Evolutionary conservation across 2,329 filamentous ascomycete species (phyloP).

Genomic region (Colletotrichum sp.): DNA sequence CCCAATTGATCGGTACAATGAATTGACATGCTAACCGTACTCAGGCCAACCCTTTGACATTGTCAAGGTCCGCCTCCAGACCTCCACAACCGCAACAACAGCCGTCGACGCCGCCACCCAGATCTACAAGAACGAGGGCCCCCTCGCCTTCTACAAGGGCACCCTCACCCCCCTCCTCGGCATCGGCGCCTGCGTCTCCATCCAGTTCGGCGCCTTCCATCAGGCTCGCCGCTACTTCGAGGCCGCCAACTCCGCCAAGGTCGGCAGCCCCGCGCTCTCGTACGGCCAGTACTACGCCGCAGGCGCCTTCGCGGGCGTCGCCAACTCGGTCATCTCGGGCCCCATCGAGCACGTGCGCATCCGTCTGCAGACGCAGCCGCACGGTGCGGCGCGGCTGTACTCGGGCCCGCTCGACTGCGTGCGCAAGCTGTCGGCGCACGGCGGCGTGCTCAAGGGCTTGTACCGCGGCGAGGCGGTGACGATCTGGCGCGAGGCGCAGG

Average conservation of each 20-base stretch:
- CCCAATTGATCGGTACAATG: neutral
- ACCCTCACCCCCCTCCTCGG: slow-evolving; percentile 93
- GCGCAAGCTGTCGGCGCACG: slow-evolving; percentile 74
- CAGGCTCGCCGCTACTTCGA: slow-evolving; percentile 88
- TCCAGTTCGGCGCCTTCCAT: slow-evolving; percentile 98
- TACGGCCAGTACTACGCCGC: slow-evolving; percentile 90
- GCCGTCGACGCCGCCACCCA: slow-evolving; percentile 81
- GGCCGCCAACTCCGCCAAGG: slow-evolving; percentile 68
- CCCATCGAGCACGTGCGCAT: slow-evolving; percentile 98
- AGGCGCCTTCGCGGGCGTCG: slow-evolving; percentile 89
- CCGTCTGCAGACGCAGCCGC: slow-evolving; percentile 93
- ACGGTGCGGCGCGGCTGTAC: slow-evolving; percentile 81
- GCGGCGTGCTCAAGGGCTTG: slow-evolving; percentile 73
- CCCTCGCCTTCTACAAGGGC: slow-evolving; percentile 96
- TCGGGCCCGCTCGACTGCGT: slow-evolving; percentile 88
- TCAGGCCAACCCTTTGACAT: slow-evolving; percentile 82
- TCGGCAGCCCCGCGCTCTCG: slow-evolving; percentile 62
- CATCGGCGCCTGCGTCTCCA: slow-evolving; percentile 96
- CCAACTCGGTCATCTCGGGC: slow-evolving; percentile 86
- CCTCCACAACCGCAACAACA: slow-evolving; percentile 78
- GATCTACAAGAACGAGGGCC: slow-evolving; percentile 88
- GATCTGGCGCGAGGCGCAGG: slow-evolving; percentile 85
- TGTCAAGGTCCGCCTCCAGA: slow-evolving; percentile 96
- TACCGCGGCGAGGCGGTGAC: slow-evolving; percentile 92
- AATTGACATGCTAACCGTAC: neutral